Evolutionary conservation across 805 yeast genomes (phyloP).

Genomic region (Sugiyamaella mastotermitis): DNA sequence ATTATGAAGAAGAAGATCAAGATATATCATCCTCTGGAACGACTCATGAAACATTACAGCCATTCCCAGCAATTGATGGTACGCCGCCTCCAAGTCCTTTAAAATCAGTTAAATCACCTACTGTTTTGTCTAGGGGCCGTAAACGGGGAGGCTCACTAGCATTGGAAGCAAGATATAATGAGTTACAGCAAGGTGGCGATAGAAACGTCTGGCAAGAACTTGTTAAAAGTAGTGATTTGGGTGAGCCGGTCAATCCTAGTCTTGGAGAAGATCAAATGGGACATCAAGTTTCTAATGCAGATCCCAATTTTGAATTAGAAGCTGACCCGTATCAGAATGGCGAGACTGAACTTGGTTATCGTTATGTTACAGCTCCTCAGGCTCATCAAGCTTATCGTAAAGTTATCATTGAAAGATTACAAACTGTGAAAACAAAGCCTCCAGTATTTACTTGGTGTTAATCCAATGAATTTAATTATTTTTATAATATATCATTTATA

Average conservation of each 20-base stretch:
- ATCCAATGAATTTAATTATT: slow-evolving; percentile 2
- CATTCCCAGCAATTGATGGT: not conserved
- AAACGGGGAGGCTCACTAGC: slow-evolving; percentile 16
- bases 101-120: slow-evolving; percentile 1
- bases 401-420: slow-evolving; percentile 56
- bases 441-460: slow-evolving; percentile 69
- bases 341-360: slow-evolving; percentile 19
- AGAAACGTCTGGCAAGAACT: slow-evolving; percentile 10
- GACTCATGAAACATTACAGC: too few species aligned
- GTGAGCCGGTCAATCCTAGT: slow-evolving; percentile 8
- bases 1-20: not conserved
- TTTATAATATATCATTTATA: too few species aligned
- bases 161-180: slow-evolving; percentile 16
- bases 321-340: slow-evolving; percentile 5
- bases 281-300: slow-evolving; percentile 13
- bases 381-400: slow-evolving; percentile 32
- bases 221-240: slow-evolving; percentile 6
- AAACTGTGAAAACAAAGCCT: slow-evolving; percentile 47
- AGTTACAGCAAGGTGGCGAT: slow-evolving; percentile 3
- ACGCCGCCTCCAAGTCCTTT: not conserved
- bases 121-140: slow-evolving; percentile 5
- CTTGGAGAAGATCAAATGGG: slow-evolving; percentile 11
- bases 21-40: not conserved
- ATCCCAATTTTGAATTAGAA: slow-evolving; percentile 2
- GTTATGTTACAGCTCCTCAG: slow-evolving; percentile 19